Evolutionary conservation across 495 filamentous ascomycete genomes (phyloP), one percentile per base, ranked within the genome.

Genomic region (Xylona heveae): DNA sequence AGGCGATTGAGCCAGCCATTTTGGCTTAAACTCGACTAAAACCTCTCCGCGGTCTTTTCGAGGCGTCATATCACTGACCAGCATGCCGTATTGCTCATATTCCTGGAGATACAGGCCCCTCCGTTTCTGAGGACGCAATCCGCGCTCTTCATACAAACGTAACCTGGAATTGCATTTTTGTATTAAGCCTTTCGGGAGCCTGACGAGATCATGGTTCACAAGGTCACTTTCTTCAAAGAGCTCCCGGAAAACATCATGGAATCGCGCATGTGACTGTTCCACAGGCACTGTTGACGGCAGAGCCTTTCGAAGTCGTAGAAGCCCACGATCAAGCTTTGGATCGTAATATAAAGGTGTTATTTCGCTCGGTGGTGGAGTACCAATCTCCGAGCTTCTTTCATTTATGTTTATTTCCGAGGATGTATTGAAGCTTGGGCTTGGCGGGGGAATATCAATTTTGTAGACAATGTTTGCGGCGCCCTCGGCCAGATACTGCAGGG

Each of bases 1-100:
- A 1, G 78, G 80, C 0, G 79, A 88, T 40, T 85, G 84, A 4
- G 61, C 46, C 1, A 94, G 66, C 88, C 88, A 97, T 50, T 97
- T 97, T 4, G 85, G 82, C 44, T 97, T 97, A 42, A 95, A 70
- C 49, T 97, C 79, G 15, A 82, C 52, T 0, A 71, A 43, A 0
- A 59, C 50, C 13, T 66, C 56, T 13, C 41, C 50, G 7, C 24
- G 40, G 40, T 4, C 44, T 20, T 5, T 53, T 14, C 9, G 9
- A 7, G 61, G 50, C 0, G 66, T 70, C 84, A 95, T 92, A 42
- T 93, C 78, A 22, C 71, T 73, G 22, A 94, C 59, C 0, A 94
- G 52, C 30, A 84, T 59, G 0, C 72, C 83, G 37, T 70, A 66
- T 5, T 50, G 48, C 35, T 74, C 62, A 13, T 61, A 59, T 1